Conservation (phyloP, 2,329 filamentous ascomycete genomes). For the Xylariales sp. region DNA sequence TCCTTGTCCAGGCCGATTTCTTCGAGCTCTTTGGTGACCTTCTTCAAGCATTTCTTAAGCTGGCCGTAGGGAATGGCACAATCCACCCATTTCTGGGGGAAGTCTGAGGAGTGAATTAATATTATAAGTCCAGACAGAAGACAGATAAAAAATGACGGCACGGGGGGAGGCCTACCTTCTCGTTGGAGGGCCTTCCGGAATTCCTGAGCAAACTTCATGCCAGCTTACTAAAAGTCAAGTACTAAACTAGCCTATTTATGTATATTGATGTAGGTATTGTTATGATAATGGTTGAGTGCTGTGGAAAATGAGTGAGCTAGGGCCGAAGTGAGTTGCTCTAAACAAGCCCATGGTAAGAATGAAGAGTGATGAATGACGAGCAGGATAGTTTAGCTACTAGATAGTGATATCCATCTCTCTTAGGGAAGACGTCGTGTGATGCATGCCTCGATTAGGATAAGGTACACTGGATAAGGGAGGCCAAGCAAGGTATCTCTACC, state of each 20-base stretch:
- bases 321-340: not conserved
- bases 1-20: conserved; percentile 77
- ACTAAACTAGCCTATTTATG: not conserved
- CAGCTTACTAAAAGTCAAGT: not conserved
- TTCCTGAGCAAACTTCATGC: conserved; percentile 88
- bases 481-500: not conserved
- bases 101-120: conserved; percentile 60
- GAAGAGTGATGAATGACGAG: not conserved
- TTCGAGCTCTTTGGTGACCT: conserved; percentile 77
- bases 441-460: conserved; percentile 19
- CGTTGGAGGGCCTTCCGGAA: conserved; percentile 76
- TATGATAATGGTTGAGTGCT: not conserved
- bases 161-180: conserved; percentile 59
- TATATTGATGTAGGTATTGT: too few species aligned
- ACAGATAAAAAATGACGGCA: not conserved
- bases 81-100: conserved; percentile 77
- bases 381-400: not conserved
- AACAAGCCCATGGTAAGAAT: conserved; percentile 16
- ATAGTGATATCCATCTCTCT: conserved; percentile 2
- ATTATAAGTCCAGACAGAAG: conserved; percentile 12
- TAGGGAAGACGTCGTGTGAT: conserved; percentile 29
- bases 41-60: conserved; percentile 90
- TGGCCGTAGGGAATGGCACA: conserved; percentile 85
- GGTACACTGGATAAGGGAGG: not conserved
- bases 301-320: not conserved